These are phyloP conservation scores for Chytriomyces confervae DNA, from an alignment of 192 early-diverging fungal species.

Conservation along the genomic window DNA sequence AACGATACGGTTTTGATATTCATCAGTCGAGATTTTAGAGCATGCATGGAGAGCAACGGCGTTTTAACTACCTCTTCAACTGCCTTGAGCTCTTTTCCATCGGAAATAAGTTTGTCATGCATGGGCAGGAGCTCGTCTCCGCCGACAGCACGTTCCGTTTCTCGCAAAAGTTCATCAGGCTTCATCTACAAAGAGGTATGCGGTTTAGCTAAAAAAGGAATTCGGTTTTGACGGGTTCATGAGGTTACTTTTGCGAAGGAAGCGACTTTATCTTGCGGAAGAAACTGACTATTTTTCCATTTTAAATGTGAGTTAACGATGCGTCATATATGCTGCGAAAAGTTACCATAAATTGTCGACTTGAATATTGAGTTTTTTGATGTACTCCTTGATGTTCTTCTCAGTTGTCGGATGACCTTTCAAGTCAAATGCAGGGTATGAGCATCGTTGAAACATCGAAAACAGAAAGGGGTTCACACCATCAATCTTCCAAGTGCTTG, in stretches of 20 bases:
- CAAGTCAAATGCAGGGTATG: not conserved
- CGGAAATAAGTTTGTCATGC: slow-evolving; percentile 70
- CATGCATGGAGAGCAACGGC: not conserved
- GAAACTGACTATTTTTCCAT: slow-evolving; percentile 77
- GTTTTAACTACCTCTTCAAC: slow-evolving; percentile 32
- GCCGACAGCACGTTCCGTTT: slow-evolving; percentile 87
- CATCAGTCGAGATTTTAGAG: not conserved
- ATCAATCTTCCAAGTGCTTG: slow-evolving; percentile 80
- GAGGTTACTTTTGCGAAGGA: slow-evolving; percentile 82
- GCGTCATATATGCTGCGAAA: slow-evolving; percentile 4
- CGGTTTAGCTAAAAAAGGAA: slow-evolving; percentile 4
- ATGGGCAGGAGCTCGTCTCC: slow-evolving; percentile 64
- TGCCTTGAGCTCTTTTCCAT: slow-evolving; percentile 42
- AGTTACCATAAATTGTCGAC: slow-evolving; percentile 92
- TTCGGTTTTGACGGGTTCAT: not conserved
- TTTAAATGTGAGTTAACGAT: not conserved
- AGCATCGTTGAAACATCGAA: not conserved
- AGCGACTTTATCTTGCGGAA: slow-evolving; percentile 94
- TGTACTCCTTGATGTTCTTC: slow-evolving; percentile 68
- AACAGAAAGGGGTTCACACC: slow-evolving; percentile 49
- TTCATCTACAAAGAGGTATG: slow-evolving; percentile 61
- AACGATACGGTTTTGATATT: not conserved
- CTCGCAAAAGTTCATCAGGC: slow-evolving; percentile 74
- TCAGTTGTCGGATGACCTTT: slow-evolving; percentile 64
- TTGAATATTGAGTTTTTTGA: slow-evolving; percentile 78